Evolutionary conservation across 108 stramenopile genomes (phyloP).

Genomic region (Stephanodiscus triporus): DNA sequence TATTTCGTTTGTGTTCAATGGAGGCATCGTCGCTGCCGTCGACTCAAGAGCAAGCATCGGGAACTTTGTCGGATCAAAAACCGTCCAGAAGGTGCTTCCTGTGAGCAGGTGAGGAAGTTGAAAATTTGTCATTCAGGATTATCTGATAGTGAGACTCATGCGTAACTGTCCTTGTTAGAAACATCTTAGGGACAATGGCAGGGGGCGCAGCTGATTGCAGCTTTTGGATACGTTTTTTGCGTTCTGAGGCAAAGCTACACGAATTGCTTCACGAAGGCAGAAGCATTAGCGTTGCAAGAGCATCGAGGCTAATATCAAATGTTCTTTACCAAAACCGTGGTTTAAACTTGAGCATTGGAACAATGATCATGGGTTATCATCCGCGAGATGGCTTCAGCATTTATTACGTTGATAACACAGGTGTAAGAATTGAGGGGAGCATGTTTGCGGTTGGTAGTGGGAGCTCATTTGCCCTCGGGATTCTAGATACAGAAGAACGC

Average conservation of each 20-base stretch:
- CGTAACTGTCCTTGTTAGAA: constrained; percentile 16
- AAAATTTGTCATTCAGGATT: background rate
- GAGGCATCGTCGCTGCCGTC: constrained; percentile 84
- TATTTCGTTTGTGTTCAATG: constrained; percentile 83
- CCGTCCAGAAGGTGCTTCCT: constrained; percentile 85
- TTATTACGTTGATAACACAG: constrained; percentile 87
- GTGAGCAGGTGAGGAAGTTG: constrained; percentile 52
- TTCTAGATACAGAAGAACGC: constrained; percentile 72
- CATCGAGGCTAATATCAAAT: constrained; percentile 70
- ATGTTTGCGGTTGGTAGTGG: constrained; percentile 88
- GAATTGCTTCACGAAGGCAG: constrained; percentile 59
- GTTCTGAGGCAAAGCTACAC: constrained; percentile 67
- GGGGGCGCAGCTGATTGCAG: constrained; percentile 90
- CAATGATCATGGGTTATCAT: constrained; percentile 87
- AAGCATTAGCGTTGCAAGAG: constrained; percentile 78
- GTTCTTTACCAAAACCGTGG: constrained; percentile 63
- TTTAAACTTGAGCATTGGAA: constrained; percentile 75
- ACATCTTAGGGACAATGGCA: constrained; percentile 89
- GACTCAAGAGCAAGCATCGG: constrained; percentile 90
- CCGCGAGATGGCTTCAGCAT: constrained; percentile 64
- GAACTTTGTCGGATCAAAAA: constrained; percentile 88
- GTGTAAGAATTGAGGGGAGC: constrained; percentile 78
- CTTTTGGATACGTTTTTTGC: constrained; percentile 80
- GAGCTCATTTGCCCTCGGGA: constrained; percentile 86
- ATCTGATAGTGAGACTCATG: background rate